phyloP scores from a whole-genome alignment of 306 rosid species.

The Acmispon strigosus region DNA sequence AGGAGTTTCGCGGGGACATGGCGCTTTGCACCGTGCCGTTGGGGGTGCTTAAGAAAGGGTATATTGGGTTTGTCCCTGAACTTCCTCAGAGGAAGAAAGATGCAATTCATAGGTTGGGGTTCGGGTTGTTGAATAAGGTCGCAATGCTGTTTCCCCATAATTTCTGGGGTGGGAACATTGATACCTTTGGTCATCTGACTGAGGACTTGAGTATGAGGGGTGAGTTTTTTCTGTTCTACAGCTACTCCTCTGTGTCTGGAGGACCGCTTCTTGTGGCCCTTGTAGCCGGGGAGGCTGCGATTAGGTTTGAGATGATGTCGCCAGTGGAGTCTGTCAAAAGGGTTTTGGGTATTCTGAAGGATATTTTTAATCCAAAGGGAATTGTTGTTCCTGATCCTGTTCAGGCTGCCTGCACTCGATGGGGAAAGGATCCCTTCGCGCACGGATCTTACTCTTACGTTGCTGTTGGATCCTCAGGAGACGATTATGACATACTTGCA shows the following conservation, averaged over 20 bases:
- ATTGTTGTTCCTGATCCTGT: slow-evolving; percentile 73
- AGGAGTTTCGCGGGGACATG: slow-evolving; percentile 66
- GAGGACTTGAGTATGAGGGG: slow-evolving; percentile 85
- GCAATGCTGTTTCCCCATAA: slow-evolving; percentile 75
- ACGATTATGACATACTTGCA: slow-evolving; percentile 77
- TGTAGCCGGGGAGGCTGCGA: slow-evolving; percentile 83
- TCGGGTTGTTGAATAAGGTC: slow-evolving; percentile 81
- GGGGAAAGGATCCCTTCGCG: slow-evolving; percentile 76
- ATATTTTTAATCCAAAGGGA: slow-evolving; percentile 70
- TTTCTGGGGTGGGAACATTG: slow-evolving; percentile 91
- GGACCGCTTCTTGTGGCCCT: slow-evolving; percentile 85
- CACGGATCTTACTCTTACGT: slow-evolving; percentile 82
- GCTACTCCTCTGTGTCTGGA: slow-evolving; percentile 89
- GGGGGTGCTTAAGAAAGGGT: slow-evolving; percentile 75
- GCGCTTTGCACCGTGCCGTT: slow-evolving; percentile 79
- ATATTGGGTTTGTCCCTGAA: slow-evolving; percentile 64
- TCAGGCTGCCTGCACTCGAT: slow-evolving; percentile 78
- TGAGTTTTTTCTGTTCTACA: slow-evolving; percentile 81
- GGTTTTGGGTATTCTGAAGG: slow-evolving; percentile 62
- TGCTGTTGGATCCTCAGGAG: slow-evolving; percentile 85
- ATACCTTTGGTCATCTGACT: slow-evolving; percentile 82
- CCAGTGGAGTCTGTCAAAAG: slow-evolving; percentile 79
- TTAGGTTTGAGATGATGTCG: slow-evolving; percentile 84
- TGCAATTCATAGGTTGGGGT: slow-evolving; percentile 77
- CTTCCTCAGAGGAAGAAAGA: slow-evolving; percentile 85